phyloP scores from a whole-genome alignment of 441 rosid genomes.

The Brassica balearica region DNA sequence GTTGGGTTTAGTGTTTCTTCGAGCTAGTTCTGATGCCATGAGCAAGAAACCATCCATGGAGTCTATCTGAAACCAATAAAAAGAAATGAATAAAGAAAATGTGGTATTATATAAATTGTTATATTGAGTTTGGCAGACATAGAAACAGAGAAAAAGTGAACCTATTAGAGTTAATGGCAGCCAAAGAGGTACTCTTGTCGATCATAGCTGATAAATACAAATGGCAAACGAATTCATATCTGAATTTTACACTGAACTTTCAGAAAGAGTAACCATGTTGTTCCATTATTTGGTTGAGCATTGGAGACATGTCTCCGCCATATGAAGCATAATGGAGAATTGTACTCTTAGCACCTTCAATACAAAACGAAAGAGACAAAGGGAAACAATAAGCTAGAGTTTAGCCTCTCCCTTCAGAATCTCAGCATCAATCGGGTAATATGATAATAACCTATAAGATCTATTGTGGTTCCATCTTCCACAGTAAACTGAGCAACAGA shows the following conservation, averaged over 20 bases:
- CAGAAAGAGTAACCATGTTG: not conserved
- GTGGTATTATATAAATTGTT: constrained; percentile 6
- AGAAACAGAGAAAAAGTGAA: constrained; percentile 32
- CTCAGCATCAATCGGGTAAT: not conserved
- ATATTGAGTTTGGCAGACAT: not conserved
- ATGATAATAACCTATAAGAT: constrained; percentile 68
- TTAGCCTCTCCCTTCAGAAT: not conserved
- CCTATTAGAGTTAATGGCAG: constrained; percentile 80
- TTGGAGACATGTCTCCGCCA: constrained; percentile 74
- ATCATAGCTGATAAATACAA: constrained; percentile 66
- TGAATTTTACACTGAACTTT: not conserved
- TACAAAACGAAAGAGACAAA: constrained; percentile 25
- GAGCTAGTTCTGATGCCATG: constrained; percentile 85
- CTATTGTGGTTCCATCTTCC: constrained; percentile 90
- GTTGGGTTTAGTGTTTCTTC: constrained; percentile 69
- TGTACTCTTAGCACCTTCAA: constrained; percentile 89
- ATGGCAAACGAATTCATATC: constrained; percentile 8
- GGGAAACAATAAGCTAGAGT: constrained; percentile 16
- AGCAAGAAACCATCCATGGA: constrained; percentile 73
- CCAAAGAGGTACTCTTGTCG: constrained; percentile 75
- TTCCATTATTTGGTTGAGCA: not conserved
- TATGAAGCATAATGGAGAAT: constrained; percentile 96
- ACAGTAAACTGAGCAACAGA: constrained; percentile 69
- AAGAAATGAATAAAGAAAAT: constrained; percentile 30
- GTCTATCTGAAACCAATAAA: constrained; percentile 65